Evolutionary conservation across 2,329 filamentous ascomycete genomes (phyloP).

Genomic region (Fusarium nisikadoi): DNA sequence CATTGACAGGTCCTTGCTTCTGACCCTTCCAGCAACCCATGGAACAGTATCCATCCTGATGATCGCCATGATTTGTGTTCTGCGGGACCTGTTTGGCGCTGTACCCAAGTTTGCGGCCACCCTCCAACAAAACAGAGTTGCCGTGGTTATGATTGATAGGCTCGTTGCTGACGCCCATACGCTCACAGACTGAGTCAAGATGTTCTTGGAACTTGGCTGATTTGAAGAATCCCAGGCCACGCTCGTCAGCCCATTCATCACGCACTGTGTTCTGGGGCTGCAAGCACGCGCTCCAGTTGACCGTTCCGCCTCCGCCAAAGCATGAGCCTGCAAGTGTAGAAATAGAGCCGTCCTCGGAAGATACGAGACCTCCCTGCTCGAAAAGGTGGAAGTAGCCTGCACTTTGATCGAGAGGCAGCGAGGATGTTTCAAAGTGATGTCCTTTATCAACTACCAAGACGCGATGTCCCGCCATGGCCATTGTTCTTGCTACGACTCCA

Average conservation of each 20-base stretch:
- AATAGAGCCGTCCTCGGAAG: neutral
- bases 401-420: neutral
- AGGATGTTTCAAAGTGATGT: neutral
- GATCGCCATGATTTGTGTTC: neutral
- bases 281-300: neutral
- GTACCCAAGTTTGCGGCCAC: neutral
- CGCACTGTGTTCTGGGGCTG: neutral
- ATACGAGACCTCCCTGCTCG: neutral
- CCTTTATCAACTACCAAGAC: neutral
- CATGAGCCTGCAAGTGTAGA: neutral
- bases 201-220: neutral
- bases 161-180: neutral
- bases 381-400: neutral
- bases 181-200: neutral
- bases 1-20: neutral
- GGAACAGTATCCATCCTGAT: neutral
- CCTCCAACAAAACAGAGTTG: neutral
- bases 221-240: neutral
- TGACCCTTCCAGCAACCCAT: neutral
- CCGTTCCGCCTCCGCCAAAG: slow-evolving; percentile 1
- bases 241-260: neutral
- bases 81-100: neutral
- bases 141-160: neutral
- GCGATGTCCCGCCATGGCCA: neutral
- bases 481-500: neutral